phyloP scores from a whole-genome alignment of 2,329 filamentous ascomycete genomes.

The Pezicula radicicola region DNA sequence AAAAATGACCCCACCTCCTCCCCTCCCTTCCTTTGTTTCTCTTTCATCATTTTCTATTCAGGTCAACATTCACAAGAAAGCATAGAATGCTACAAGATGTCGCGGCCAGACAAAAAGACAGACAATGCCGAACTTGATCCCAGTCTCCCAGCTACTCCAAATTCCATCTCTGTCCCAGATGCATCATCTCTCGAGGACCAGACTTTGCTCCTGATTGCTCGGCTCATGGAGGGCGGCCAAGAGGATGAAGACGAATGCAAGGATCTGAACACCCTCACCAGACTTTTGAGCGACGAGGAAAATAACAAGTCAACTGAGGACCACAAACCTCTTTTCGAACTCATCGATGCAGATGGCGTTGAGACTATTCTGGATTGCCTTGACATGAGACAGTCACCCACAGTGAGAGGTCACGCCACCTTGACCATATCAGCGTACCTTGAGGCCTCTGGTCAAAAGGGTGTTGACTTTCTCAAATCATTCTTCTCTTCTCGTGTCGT shows the following conservation, averaged over 20 bases:
- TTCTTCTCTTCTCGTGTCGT: constrained; percentile 73
- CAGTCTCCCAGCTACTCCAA: constrained; percentile 9
- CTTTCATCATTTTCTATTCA: background rate
- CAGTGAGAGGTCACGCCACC: constrained; percentile 77
- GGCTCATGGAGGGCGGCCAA: constrained; percentile 85
- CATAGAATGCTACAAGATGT: background rate
- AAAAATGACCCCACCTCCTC: too few species aligned
- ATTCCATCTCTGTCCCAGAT: constrained; percentile 10
- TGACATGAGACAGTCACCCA: constrained; percentile 74
- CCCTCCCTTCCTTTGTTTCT: background rate
- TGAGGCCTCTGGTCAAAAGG: constrained; percentile 69
- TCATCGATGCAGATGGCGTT: constrained; percentile 71
- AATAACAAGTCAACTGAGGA: constrained; percentile 16
- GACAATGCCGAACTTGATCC: constrained; percentile 4
- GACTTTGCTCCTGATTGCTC: constrained; percentile 62
- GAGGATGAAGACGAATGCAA: constrained; percentile 70
- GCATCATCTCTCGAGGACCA: constrained; percentile 26
- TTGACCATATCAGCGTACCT: constrained; percentile 81
- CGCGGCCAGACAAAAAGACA: background rate
- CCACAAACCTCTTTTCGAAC: constrained; percentile 41
- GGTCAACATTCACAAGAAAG: background rate
- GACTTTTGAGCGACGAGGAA: constrained; percentile 51
- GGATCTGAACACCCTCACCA: constrained; percentile 56
- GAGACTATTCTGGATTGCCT: constrained; percentile 85
- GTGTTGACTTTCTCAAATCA: constrained; percentile 64